Evolutionary conservation across 768 basidiomycete genomes (phyloP), one percentile per base, ranked within the genome.

Genomic region (Lactarius tabidus): DNA sequence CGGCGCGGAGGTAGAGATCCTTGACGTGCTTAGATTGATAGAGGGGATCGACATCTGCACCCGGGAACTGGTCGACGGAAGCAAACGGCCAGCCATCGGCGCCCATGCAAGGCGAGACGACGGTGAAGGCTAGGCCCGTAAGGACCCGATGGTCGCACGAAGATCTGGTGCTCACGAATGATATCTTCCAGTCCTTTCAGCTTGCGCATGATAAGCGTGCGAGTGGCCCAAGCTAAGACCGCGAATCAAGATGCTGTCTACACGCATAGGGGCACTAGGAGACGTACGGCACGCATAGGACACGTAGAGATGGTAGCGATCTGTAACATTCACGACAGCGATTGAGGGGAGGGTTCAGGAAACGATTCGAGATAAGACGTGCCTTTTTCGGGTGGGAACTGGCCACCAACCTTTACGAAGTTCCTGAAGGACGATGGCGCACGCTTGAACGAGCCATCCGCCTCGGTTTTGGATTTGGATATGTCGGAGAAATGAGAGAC

Each of bases 161-260:
- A 18, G 35, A 15, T 20, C 26, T 20, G 48, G 52, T 36, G 79
- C 89, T 73, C 68, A 92, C 94, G 79, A 65, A 99, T 85, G 66
- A 91, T 78, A 29, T 88, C 81, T 68, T 98, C 90, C 28, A 99
- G 81, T 2, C 95, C 95, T 75, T 99, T 99, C 71, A 98, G 82
- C 76, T 93, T 87, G 69, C 95, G 83, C 4, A 89, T 80, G 70
- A 98, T 97, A 67, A 97, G 79, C 5, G 95, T 85, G 69, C 96
- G 83, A 29, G 93, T 93, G 0, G 96, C 96, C 96, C 95, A 98
- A 10, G 96, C 90, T 91, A 56, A 52, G n/a, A n/a, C n/a, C n/a
- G n/a, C n/a, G n/a, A n/a, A n/a, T n/a, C n/a, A n/a, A 2, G 38
- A 41, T 20, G n/a, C 62, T 35, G 26, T n/a, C 48, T 10, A 23